A percentile compares a stretch with the other conserved stretches of the same genome.
Conservation (phyloP, 441 rosid genomes). For the Raphanus hybrid region DNA sequence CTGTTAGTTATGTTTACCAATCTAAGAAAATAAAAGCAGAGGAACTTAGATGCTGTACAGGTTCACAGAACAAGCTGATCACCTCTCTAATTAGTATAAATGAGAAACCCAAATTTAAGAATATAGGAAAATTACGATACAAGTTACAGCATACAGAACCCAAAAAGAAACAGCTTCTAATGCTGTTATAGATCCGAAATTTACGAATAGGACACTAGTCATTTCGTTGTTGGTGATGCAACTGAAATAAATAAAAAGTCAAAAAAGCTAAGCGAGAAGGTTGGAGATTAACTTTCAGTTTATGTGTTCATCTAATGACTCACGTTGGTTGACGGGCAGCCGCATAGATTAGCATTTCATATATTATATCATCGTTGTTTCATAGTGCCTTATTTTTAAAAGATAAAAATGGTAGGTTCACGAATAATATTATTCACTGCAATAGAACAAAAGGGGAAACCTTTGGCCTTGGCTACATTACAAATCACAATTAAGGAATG, state of each 20-base stretch:
- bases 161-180: conserved; percentile 1
- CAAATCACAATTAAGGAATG: conserved; percentile 5
- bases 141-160: conserved; percentile 4
- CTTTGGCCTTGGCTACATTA: neutral
- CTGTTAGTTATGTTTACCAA: neutral
- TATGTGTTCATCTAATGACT: neutral
- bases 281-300: conserved; percentile 13
- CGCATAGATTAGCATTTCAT: neutral
- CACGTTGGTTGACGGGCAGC: neutral
- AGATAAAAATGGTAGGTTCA: neutral
- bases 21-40: neutral
- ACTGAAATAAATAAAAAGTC: neutral
- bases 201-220: conserved; percentile 30
- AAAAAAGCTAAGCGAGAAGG: conserved; percentile 22
- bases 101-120: conserved; percentile 22
- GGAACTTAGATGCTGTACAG: neutral
- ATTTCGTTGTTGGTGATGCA: conserved; percentile 13
- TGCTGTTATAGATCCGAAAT: conserved; percentile 34
- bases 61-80: conserved; percentile 24
- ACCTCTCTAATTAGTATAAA: conserved; percentile 18
- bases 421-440: conserved; percentile 2
- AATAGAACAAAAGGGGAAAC: neutral
- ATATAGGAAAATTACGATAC: neutral
- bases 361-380: neutral
- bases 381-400: neutral